These are phyloP conservation scores for Sphaerulina musiva DNA, from an alignment of 2,329 filamentous ascomycete genomes.

Conservation along the genomic window DNA sequence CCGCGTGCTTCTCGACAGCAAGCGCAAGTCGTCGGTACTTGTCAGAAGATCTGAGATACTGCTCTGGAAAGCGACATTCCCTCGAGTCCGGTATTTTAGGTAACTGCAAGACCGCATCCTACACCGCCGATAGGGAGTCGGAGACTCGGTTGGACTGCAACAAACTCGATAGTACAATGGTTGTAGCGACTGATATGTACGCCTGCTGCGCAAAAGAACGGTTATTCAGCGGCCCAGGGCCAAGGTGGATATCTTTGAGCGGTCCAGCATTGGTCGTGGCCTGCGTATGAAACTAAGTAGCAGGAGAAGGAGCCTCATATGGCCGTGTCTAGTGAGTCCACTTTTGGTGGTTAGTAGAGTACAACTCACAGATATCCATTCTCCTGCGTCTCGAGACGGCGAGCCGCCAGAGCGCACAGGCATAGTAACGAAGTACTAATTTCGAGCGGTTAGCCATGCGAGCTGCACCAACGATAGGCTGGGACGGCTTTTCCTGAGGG, in stretches of 20 bases:
- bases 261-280: too few relatives aligned
- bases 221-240: not conserved
- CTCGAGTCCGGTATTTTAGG: not conserved
- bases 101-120: not conserved
- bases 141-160: too few relatives aligned
- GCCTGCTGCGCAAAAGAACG: not conserved
- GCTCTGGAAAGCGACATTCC: too few relatives aligned
- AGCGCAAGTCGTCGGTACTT: too few relatives aligned
- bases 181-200: not conserved
- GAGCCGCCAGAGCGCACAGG: conserved; percentile 9
- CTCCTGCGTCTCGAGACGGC: conserved; percentile 10
- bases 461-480: conserved; percentile 2
- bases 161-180: not conserved
- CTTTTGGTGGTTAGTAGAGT: not conserved
- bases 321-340: not conserved
- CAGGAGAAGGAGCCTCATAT: too few relatives aligned
- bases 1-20: too few relatives aligned
- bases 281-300: too few relatives aligned
- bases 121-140: too few relatives aligned
- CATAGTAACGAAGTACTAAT: conserved; percentile 1
- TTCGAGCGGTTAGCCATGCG: conserved; percentile 1
- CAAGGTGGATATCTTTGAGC: too few relatives aligned
- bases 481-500: not conserved
- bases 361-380: not conserved
- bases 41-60: too few relatives aligned